Evolutionary conservation across 1,284 basidiomycete species (phyloP).

Genomic region (Vanrija sp.): DNA sequence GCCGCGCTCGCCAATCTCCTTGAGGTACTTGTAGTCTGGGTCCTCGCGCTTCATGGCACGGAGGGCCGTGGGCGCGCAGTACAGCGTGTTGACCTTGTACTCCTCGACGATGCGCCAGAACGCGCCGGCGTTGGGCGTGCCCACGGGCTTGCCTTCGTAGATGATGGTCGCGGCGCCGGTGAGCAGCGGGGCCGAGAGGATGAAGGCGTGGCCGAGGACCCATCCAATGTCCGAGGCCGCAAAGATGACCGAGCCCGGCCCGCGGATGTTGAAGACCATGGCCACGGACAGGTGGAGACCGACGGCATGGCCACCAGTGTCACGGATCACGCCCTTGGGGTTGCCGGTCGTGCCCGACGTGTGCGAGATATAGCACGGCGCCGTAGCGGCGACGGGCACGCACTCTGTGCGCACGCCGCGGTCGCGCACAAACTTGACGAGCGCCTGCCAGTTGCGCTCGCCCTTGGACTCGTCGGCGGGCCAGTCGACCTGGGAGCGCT

Average conservation of each 20-base stretch:
- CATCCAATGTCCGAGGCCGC: conserved; percentile 91
- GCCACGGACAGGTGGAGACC: conserved; percentile 81
- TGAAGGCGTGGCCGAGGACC: conserved; percentile 96
- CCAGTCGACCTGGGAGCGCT: conserved; percentile 49
- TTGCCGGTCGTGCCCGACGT: conserved; percentile 91
- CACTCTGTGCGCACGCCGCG: conserved; percentile 10
- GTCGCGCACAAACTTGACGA: conserved; percentile 8
- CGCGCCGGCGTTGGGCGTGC: conserved; percentile 77
- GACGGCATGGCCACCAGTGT: conserved; percentile 84
- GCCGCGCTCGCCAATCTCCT: conserved; percentile 7
- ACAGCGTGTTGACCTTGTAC: conserved; percentile 86
- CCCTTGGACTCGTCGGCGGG: conserved; percentile 6
- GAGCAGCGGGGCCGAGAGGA: conserved; percentile 80
- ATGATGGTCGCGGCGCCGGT: conserved; percentile 78
- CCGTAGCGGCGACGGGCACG: conserved; percentile 12
- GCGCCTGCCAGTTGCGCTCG: conserved; percentile 13
- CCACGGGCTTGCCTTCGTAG: conserved; percentile 91
- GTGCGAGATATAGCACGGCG: conserved; percentile 49
- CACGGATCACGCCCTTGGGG: conserved; percentile 93
- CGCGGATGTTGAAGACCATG: conserved; percentile 86
- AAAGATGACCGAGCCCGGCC: conserved; percentile 22
- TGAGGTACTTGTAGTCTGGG: conserved; percentile 14
- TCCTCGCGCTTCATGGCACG: conserved; percentile 23
- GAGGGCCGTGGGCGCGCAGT: conserved; percentile 68
- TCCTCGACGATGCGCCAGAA: conserved; percentile 92